A percentile compares a stretch with the other conserved stretches of the same genome.
Evolutionary conservation across 257 asterid genomes (phyloP).

Genomic region (Solanum pinnatisectum): DNA sequence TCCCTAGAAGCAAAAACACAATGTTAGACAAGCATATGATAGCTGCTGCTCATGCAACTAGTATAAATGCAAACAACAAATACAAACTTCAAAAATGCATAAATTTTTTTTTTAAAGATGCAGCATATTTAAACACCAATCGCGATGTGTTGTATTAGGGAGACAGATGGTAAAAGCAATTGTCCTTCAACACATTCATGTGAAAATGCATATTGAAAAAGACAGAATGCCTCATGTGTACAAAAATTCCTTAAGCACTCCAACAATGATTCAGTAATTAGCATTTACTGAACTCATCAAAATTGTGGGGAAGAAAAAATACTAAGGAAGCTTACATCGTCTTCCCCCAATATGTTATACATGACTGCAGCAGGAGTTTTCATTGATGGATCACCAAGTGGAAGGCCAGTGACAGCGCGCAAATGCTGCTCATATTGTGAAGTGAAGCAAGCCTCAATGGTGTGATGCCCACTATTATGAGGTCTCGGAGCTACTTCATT

Average conservation of each 20-base stretch:
- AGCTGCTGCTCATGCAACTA: background rate
- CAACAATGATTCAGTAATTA: background rate
- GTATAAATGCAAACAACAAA: background rate
- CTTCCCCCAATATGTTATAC: slow-evolving; percentile 96
- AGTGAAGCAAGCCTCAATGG: slow-evolving; percentile 82
- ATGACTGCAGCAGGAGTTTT: slow-evolving; percentile 74
- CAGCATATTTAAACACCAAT: background rate
- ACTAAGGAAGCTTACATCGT: slow-evolving; percentile 36
- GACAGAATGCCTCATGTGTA: background rate
- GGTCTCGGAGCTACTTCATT: slow-evolving; percentile 99
- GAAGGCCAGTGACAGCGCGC: slow-evolving; percentile 92
- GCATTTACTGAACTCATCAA: background rate
- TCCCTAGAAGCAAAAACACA: slow-evolving; percentile 39
- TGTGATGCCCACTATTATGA: slow-evolving; percentile 96
- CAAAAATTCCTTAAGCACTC: background rate
- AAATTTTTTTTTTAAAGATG: background rate
- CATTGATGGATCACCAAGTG: slow-evolving; percentile 94
- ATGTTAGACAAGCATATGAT: background rate
- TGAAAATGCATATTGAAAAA: background rate
- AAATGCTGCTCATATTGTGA: slow-evolving; percentile 95
- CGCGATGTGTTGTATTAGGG: background rate
- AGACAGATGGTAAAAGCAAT: background rate
- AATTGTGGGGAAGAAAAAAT: background rate
- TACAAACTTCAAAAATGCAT: background rate
- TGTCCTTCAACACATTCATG: background rate